A percentile compares a stretch with the other conserved stretches of the same genome.
Evolutionary conservation across 2,329 filamentous ascomycete genomes (phyloP).

Genomic region (Fusarium compactum): DNA sequence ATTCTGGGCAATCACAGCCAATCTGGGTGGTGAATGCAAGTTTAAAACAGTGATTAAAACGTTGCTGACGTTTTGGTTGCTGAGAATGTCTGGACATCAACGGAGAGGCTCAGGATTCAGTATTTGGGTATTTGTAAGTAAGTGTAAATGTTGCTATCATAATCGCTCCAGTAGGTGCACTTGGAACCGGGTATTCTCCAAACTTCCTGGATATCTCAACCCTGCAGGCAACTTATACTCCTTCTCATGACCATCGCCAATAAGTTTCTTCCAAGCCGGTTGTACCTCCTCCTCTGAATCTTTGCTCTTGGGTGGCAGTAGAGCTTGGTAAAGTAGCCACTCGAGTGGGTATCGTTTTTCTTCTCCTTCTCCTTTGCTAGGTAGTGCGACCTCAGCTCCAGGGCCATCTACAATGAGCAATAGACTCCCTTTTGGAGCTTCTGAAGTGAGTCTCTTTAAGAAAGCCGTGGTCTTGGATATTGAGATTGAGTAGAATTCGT

Average conservation of each 20-base stretch:
- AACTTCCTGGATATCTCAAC: slow-evolving; percentile 5
- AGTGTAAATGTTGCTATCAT: neutral
- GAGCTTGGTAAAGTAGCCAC: slow-evolving; percentile 14
- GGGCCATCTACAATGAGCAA: slow-evolving; percentile 5
- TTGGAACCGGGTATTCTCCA: slow-evolving; percentile 16
- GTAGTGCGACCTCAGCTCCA: neutral
- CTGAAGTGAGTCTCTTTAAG: neutral
- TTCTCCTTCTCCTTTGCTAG: neutral
- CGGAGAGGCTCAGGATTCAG: too few species aligned
- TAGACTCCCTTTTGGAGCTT: neutral
- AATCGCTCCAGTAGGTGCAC: slow-evolving; percentile 1
- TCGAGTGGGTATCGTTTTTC: slow-evolving; percentile 16
- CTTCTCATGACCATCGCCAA: slow-evolving; percentile 2
- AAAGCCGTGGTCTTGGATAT: slow-evolving; percentile 18
- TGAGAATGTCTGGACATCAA: too few species aligned
- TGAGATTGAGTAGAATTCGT: slow-evolving; percentile 11
- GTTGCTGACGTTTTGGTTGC: too few species aligned
- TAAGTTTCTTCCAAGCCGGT: neutral
- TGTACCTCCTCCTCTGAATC: neutral
- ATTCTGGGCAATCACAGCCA: too few species aligned
- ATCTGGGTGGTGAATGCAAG: too few species aligned
- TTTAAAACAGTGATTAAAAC: too few species aligned
- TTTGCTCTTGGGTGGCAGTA: neutral
- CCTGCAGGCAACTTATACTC: slow-evolving; percentile 6
- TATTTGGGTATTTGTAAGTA: too few species aligned